Base-by-base conservation (phyloP, 202 grass and related monocot species). In the Carex arenaria region DNA sequence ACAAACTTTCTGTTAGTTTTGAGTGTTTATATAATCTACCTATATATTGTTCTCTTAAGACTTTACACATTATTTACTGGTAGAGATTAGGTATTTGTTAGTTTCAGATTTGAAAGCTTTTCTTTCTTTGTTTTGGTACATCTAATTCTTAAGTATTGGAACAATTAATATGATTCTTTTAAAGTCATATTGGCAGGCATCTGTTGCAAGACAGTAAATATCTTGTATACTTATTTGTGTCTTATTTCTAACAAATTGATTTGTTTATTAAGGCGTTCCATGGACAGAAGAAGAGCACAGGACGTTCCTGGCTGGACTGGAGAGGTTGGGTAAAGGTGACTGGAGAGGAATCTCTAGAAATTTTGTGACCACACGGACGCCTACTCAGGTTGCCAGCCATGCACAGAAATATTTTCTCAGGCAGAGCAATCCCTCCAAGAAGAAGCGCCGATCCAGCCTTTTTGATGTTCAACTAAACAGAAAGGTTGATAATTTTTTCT, bases 281-380 rank as follows among this genome's bases (percentile, higher is more conserved):
- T 95, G 93, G 93, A 92, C 93, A 3, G 93, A 90, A 79, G 93
- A 92, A 85, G 93, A 95, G 88, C 93, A 95, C 93, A 84, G 83
- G 80, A 95, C 84, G 23, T 95, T 95, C 85, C 70, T 95, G n/a
- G 85, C 87, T 18, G 93, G 93, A 1, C 74, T 95, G 64, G 84
- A 54, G 82, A 83, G 85, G 83, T 84, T 92, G 55, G 93, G 90
- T n/a, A 95, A 95, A 55, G 93, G 90, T 30, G 88, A 95, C 74
- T 95, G 90, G 93, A 90, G 90, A 72, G 93, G 93, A 45, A 95
- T 95, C 59, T 90, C 93, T 67, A 92, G 84, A 85, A 90, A 77
- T 60, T 95, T 92, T 79, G 93, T 95, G 56, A 73, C 82, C 73
- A 95, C 79, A 64, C 86, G 93, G 82, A 95, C 93, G 43, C 90